phyloP scores from a whole-genome alignment of 208 protist genomes.

The Trypanosoma cruzi region DNA sequence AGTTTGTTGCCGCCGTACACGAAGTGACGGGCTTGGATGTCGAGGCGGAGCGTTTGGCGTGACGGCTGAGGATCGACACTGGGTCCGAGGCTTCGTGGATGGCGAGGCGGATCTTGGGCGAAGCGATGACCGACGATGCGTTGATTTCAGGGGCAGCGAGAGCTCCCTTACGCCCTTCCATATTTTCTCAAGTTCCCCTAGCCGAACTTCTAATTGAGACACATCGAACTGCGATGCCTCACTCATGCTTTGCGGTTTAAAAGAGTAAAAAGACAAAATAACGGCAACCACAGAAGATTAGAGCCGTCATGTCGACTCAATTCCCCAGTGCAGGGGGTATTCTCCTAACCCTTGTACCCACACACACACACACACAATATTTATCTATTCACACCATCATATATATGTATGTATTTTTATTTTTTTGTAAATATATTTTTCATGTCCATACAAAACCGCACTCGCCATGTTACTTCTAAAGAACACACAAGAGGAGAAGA shows the following conservation, averaged over 20 bases:
- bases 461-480: background rate
- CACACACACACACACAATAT: too few relatives aligned
- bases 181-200: conserved; percentile 32
- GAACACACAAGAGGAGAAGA: background rate
- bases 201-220: conserved; percentile 26
- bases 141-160: background rate
- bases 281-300: too few relatives aligned
- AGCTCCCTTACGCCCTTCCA: conserved; percentile 26
- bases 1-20: background rate
- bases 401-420: too few relatives aligned
- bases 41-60: background rate
- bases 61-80: background rate
- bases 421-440: background rate
- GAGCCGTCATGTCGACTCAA: too few relatives aligned
- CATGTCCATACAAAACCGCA: background rate
- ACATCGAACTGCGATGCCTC: conserved; percentile 22
- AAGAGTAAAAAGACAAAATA: conserved; percentile 30
- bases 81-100: too few relatives aligned
- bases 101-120: too few relatives aligned
- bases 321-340: too few relatives aligned
- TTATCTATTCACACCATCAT: too few relatives aligned
- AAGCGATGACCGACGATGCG: too few relatives aligned
- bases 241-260: conserved; percentile 9
- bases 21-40: background rate
- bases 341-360: too few relatives aligned